Evolutionary conservation across 163 green algal species (phyloP).

Genomic region (Prototheca cutis): DNA sequence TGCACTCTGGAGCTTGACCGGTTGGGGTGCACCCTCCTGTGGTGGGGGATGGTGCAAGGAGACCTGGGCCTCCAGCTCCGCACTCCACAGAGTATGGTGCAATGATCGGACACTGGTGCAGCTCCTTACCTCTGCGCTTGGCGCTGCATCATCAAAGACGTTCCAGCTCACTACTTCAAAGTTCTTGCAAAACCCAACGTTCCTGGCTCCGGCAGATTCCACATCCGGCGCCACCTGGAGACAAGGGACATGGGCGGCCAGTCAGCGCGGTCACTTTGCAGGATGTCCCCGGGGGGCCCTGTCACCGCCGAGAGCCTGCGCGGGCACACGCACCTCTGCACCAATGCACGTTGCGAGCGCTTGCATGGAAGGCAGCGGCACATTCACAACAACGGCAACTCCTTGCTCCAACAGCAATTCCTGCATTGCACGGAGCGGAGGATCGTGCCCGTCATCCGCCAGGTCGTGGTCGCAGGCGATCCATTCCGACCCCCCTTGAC

Average conservation of each 20-base stretch:
- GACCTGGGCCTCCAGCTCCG: too few species aligned
- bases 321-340: conserved; percentile 32
- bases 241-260: too few species aligned
- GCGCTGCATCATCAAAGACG: too few species aligned
- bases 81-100: too few species aligned
- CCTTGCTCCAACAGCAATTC: conserved; percentile 65
- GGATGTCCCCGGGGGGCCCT: too few species aligned
- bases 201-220: conserved; percentile 35
- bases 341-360: conserved; percentile 63
- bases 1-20: conserved; percentile 15
- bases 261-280: not conserved
- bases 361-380: conserved; percentile 65
- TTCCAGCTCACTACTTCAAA: conserved; percentile 49
- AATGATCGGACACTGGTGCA: too few species aligned
- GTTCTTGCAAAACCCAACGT: conserved; percentile 53
- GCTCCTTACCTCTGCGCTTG: too few species aligned
- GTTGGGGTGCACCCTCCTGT: too few species aligned
- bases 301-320: too few species aligned
- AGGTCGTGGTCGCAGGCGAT: not conserved
- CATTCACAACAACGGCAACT: conserved; percentile 69
- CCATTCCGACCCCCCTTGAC: too few species aligned
- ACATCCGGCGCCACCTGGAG: conserved; percentile 28
- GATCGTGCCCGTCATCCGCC: too few species aligned
- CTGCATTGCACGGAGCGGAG: conserved; percentile 31
- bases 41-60: too few species aligned